Evolutionary conservation across 768 basidiomycete genomes (phyloP).

Genomic region (Tylopilus sp.): DNA sequence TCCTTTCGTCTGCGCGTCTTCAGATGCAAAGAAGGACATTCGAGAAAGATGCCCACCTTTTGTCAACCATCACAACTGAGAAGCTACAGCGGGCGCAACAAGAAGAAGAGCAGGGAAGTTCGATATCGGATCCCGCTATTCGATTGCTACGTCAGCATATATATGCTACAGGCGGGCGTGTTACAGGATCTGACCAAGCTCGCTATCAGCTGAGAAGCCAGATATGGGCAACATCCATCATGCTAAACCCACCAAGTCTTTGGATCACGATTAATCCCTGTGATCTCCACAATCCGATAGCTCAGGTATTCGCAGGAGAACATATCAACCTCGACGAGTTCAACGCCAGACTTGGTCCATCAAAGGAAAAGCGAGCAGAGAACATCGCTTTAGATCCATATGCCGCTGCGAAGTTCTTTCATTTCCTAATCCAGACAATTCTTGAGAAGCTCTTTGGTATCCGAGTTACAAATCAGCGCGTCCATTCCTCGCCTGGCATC

Average conservation of each 20-base stretch:
- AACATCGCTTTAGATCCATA: not conserved
- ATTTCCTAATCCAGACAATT: not conserved
- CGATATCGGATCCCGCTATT: not conserved
- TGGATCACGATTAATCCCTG: conserved; percentile 3
- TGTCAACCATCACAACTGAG: not conserved
- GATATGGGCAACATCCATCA: not conserved
- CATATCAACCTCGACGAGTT: not conserved
- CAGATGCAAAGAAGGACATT: not conserved
- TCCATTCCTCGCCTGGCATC: no score
- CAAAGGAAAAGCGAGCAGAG: not conserved
- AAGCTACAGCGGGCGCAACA: not conserved
- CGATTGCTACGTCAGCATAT: not conserved
- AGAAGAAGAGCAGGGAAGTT: not conserved
- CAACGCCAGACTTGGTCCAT: not conserved
- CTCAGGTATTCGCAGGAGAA: not conserved
- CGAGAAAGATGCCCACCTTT: not conserved
- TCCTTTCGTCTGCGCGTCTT: not conserved
- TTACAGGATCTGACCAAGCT: not conserved
- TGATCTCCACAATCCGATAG: not conserved
- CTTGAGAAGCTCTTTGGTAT: not conserved
- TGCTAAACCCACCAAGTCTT: not conserved
- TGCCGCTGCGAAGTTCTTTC: not conserved
- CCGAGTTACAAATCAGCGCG: not conserved
- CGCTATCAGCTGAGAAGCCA: not conserved
- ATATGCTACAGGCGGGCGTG: not conserved